These are phyloP conservation scores for Geoglossum glabrum DNA, from an alignment of 495 filamentous ascomycete genomes.

Conservation along the genomic window DNA sequence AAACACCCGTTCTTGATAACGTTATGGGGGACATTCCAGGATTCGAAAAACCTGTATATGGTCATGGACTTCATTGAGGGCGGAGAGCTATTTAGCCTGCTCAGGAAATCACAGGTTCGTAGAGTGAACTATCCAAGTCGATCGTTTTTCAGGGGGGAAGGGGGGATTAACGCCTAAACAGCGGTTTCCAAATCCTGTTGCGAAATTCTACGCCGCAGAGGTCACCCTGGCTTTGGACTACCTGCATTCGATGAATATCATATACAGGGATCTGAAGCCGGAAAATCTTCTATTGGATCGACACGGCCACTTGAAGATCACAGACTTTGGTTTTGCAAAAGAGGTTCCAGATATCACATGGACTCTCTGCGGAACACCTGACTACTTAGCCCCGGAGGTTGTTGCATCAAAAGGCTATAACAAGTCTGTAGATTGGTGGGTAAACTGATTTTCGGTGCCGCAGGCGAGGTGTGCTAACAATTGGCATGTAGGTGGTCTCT, in stretches of 20 bases:
- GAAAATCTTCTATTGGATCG: constrained; percentile 90
- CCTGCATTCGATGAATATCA: constrained; percentile 84
- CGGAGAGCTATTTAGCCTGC: constrained; percentile 84
- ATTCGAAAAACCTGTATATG: constrained; percentile 92
- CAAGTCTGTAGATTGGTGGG: constrained; percentile 96
- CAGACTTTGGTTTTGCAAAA: constrained; percentile 97
- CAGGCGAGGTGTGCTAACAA: constrained; percentile 5
- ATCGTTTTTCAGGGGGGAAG: background rate
- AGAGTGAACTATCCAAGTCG: constrained; percentile 5
- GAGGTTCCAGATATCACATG: constrained; percentile 97
- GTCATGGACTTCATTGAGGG: constrained; percentile 99
- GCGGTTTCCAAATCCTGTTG: constrained; percentile 97
- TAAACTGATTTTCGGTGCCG: constrained; percentile 4
- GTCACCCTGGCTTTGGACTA: constrained; percentile 92
- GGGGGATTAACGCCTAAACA: constrained; percentile 15
- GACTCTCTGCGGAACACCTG: constrained; percentile 96
- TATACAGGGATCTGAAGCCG: constrained; percentile 93
- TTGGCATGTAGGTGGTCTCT: constrained; percentile 69
- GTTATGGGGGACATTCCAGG: constrained; percentile 95
- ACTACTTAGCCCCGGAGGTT: constrained; percentile 93
- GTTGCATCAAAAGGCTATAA: constrained; percentile 97
- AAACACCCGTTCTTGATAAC: constrained; percentile 96
- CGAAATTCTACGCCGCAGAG: constrained; percentile 97
- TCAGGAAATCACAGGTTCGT: constrained; percentile 90
- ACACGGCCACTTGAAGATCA: constrained; percentile 95